phyloP scores from a whole-genome alignment of 345 rosid species.

The Eucalyptus globulus region DNA sequence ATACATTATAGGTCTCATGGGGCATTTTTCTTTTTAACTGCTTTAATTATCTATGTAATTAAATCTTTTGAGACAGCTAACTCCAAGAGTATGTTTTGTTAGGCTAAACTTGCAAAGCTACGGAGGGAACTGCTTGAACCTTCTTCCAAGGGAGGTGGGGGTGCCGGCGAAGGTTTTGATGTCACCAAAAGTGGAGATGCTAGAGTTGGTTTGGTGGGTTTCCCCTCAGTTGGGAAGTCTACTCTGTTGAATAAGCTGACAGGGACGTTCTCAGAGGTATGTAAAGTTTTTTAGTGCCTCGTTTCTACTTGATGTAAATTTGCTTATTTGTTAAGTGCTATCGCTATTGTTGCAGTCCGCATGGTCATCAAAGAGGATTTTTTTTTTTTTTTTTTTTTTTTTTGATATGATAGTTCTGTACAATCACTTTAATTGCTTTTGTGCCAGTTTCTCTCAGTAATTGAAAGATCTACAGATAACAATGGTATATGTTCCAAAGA shows the following conservation, averaged over 20 bases:
- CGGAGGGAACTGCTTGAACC: slow-evolving; percentile 92
- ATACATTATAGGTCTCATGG: neutral
- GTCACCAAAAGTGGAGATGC: slow-evolving; percentile 97
- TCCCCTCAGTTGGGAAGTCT: slow-evolving; percentile 97
- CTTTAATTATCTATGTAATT: neutral
- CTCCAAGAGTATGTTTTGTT: neutral
- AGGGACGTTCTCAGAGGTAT: slow-evolving; percentile 94
- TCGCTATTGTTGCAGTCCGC: neutral
- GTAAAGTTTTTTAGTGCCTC: neutral
- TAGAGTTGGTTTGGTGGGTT: slow-evolving; percentile 92
- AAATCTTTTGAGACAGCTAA: neutral
- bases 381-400: too few relatives aligned
- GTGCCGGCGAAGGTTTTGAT: slow-evolving; percentile 94
- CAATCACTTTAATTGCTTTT: neutral
- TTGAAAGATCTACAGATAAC: neutral
- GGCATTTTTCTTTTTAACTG: neutral
- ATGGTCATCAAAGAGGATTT: neutral
- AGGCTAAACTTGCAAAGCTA: slow-evolving; percentile 96
- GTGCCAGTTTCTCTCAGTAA: neutral
- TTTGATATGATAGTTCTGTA: neutral
- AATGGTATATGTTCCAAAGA: neutral
- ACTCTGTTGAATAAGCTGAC: slow-evolving; percentile 94
- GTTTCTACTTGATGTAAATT: neutral
- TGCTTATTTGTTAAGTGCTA: neutral
- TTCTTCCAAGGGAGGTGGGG: slow-evolving; percentile 79